phyloP scores from a whole-genome alignment of 495 filamentous ascomycete genomes.

The Elaphomyces granulatus region DNA sequence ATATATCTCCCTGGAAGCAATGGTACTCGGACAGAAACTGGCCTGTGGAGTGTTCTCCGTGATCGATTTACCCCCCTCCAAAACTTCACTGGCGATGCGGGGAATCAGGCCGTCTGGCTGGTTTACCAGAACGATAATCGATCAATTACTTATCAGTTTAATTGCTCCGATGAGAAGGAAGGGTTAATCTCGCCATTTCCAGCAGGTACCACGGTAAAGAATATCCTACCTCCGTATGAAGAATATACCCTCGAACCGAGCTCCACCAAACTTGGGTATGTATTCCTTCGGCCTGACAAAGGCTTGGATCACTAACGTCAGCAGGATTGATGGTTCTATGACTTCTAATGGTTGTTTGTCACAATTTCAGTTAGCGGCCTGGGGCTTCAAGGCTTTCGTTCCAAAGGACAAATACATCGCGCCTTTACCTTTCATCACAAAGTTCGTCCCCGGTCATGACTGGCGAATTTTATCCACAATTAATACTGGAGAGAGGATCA shows the following conservation, averaged over 20 bases:
- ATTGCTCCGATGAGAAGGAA: conserved; percentile 33
- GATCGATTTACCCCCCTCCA: conserved; percentile 22
- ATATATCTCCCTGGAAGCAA: conserved; percentile 33
- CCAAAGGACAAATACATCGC: conserved; percentile 32
- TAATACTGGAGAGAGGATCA: conserved; percentile 23
- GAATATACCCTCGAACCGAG: conserved; percentile 32
- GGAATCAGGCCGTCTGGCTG: conserved; percentile 52
- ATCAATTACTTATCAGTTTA: conserved; percentile 40
- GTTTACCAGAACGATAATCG: conserved; percentile 49
- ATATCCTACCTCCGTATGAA: conserved; percentile 50
- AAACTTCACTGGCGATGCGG: conserved; percentile 27
- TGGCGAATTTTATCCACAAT: conserved; percentile 37
- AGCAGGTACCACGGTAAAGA: conserved; percentile 41
- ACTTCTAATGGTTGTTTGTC: conserved; percentile 43
- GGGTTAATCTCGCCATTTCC: conserved; percentile 46
- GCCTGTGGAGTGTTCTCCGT: conserved; percentile 32
- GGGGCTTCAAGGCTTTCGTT: conserved; percentile 49
- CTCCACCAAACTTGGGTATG: conserved; percentile 22
- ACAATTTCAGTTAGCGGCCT: conserved; percentile 37
- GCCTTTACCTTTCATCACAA: conserved; percentile 51
- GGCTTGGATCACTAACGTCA: too few relatives aligned
- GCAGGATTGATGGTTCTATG: conserved; percentile 27
- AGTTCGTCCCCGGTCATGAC: conserved; percentile 51
- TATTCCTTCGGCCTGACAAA: too few relatives aligned
- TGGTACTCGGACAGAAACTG: conserved; percentile 29